A percentile compares a stretch with the other conserved stretches of the same genome.
phyloP scores from a whole-genome alignment of 2,329 filamentous ascomycete genomes.

The Tolypocladium pustulatum region DNA sequence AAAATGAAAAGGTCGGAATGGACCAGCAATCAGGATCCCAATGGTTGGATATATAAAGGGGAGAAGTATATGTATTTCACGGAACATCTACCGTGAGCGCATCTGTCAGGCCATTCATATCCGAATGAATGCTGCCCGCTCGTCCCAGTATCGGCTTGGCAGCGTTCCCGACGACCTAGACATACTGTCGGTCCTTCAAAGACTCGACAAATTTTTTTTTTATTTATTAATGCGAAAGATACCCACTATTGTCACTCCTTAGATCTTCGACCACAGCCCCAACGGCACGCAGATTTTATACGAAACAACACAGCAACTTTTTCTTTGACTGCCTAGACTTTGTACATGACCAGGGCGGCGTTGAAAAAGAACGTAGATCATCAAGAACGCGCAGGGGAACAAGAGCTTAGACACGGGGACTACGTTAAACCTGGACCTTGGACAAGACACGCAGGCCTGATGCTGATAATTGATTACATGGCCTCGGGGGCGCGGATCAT shows the following conservation, averaged over 20 bases:
- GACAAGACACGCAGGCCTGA: neutral
- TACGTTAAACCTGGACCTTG: neutral
- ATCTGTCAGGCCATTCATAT: too few species aligned
- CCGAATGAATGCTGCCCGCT: too few species aligned
- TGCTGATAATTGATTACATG: neutral
- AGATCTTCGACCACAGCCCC: neutral
- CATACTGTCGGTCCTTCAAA: neutral
- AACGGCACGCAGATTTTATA: neutral
- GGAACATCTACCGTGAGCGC: too few species aligned
- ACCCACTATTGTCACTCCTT: conserved; percentile 16
- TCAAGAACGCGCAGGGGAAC: neutral
- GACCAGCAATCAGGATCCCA: too few species aligned
- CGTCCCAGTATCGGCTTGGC: too few species aligned
- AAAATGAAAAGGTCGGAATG: too few species aligned
- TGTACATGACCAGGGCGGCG: conserved; percentile 2
- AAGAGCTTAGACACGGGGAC: neutral
- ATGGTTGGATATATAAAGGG: too few species aligned
- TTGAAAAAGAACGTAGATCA: neutral
- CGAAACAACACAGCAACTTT: neutral
- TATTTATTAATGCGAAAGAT: conserved; percentile 10
- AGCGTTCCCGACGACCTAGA: conserved; percentile 2
- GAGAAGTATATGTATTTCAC: too few species aligned
- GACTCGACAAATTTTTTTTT: conserved; percentile 8
- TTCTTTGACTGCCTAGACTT: conserved; percentile 2
- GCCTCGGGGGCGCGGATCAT: neutral